Percentiles rank a stretch among this genome's conserved stretches.
Conservation (phyloP, 352 stramenopile genomes). For the Saprolegnia parasitica region DNA sequence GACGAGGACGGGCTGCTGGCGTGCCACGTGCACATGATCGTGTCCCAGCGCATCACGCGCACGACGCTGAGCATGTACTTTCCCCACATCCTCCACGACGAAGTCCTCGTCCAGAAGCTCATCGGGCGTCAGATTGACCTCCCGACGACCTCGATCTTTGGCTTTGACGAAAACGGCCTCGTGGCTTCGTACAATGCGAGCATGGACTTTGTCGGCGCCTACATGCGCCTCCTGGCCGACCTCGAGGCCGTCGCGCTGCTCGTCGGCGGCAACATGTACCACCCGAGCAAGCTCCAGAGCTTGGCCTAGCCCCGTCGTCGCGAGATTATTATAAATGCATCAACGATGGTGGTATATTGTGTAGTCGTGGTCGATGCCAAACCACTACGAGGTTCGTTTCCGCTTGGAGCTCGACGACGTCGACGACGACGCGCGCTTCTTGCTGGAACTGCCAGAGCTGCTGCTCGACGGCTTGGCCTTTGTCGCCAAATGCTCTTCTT, state of each 20-base stretch:
- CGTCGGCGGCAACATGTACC: slow-evolving; percentile 36
- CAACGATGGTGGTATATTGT: too few species aligned
- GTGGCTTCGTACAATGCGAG: slow-evolving; percentile 27
- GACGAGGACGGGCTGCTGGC: slow-evolving; percentile 30
- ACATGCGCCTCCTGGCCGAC: slow-evolving; percentile 41
- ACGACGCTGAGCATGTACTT: slow-evolving; percentile 34
- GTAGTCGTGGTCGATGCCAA: too few species aligned
- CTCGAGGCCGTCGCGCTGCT: slow-evolving; percentile 38
- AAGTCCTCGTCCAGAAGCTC: slow-evolving; percentile 17
- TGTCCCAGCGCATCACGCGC: slow-evolving; percentile 39
- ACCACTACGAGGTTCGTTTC: slow-evolving; percentile 1
- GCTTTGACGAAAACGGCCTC: not conserved
- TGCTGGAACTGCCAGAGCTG: slow-evolving; percentile 31
- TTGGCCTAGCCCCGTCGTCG: too few species aligned
- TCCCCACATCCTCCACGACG: slow-evolving; percentile 20
- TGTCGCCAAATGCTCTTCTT: slow-evolving; percentile 73
- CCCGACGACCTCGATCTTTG: slow-evolving; percentile 20
- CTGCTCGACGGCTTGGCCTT: slow-evolving; percentile 65
- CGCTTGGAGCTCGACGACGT: slow-evolving; percentile 27
- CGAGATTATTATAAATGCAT: too few species aligned
- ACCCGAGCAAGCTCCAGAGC: not conserved
- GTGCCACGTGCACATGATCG: slow-evolving; percentile 41
- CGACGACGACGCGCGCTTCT: slow-evolving; percentile 24
- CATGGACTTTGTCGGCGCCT: slow-evolving; percentile 41
- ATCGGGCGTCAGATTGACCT: slow-evolving; percentile 13